Conservation (phyloP, 75 land plant species). For the Cupressus sempervirens region DNA sequence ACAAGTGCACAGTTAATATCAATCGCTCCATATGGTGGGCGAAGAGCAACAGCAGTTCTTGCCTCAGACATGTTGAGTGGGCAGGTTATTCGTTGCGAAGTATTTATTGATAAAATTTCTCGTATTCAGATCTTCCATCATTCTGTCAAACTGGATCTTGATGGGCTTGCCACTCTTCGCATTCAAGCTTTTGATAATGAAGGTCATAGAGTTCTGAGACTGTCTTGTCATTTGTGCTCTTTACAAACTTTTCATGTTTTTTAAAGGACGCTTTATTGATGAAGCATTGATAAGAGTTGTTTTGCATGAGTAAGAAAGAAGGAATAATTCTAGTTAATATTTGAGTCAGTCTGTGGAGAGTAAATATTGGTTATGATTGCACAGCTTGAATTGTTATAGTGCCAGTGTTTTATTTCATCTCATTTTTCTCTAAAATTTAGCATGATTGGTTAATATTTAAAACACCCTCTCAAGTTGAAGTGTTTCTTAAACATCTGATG, state of each 20-base stretch:
- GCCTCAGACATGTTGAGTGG: slow-evolving; percentile 76
- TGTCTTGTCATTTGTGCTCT: background rate
- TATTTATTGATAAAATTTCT: slow-evolving; percentile 78
- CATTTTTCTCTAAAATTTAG: background rate
- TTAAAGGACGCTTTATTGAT: background rate
- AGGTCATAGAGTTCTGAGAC: slow-evolving; percentile 43
- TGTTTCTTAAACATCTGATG: background rate
- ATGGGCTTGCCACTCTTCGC: slow-evolving; percentile 85
- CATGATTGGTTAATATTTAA: background rate
- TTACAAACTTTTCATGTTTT: background rate
- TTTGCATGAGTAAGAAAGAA: background rate
- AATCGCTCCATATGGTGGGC: slow-evolving; percentile 75
- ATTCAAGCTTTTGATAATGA: slow-evolving; percentile 87
- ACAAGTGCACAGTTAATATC: slow-evolving; percentile 84
- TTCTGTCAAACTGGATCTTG: slow-evolving; percentile 86
- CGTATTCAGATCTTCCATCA: slow-evolving; percentile 92
- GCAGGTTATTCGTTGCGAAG: slow-evolving; percentile 83
- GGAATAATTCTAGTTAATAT: background rate
- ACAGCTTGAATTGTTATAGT: background rate
- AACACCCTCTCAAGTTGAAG: background rate
- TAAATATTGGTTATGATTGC: background rate
- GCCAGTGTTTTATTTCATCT: background rate
- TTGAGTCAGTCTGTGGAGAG: background rate
- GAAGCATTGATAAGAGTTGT: background rate
- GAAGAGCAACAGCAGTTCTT: slow-evolving; percentile 86